Percentiles rank a stretch among this genome's conserved stretches.
These are phyloP conservation scores for Hippophae rhamnoides DNA, from an alignment of 306 rosid genomes.

Conservation along the genomic window DNA sequence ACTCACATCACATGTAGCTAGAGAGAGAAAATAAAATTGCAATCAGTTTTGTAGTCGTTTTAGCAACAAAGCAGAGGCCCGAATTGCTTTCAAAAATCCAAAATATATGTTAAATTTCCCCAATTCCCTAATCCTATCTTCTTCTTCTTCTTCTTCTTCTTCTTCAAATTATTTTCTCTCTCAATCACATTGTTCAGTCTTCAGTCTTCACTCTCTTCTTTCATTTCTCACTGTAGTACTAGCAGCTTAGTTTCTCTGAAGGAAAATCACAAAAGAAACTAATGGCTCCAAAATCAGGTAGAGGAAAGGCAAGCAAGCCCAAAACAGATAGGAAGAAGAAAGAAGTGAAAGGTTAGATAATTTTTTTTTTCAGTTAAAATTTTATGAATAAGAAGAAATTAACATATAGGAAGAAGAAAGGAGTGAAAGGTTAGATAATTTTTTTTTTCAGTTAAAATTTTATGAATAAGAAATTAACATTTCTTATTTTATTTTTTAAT, in stretches of 20 bases:
- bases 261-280: background rate
- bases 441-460: conserved; percentile 2
- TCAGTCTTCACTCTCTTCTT: background rate
- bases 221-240: background rate
- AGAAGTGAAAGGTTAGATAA: conserved; percentile 70
- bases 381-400: too few species aligned
- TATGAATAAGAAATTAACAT: background rate
- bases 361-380: background rate
- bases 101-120: conserved; percentile 23
- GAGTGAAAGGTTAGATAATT: conserved; percentile 60
- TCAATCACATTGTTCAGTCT: background rate
- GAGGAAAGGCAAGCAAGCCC: conserved; percentile 62
- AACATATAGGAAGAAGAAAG: conserved; percentile 85
- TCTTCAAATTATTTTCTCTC: conserved; percentile 14
- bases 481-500: background rate
- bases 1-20: too few species aligned
- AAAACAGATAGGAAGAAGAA: conserved; percentile 87
- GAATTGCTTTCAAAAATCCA: conserved; percentile 56
- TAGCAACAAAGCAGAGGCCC: conserved; percentile 47
- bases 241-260: background rate
- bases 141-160: background rate
- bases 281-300: conserved; percentile 89
- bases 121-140: conserved; percentile 60
- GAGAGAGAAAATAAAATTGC: conserved; percentile 12
- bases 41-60: conserved; percentile 25